phyloP scores from a whole-genome alignment of 2,329 filamentous ascomycete genomes.

The Pestalotiopsis sp. region DNA sequence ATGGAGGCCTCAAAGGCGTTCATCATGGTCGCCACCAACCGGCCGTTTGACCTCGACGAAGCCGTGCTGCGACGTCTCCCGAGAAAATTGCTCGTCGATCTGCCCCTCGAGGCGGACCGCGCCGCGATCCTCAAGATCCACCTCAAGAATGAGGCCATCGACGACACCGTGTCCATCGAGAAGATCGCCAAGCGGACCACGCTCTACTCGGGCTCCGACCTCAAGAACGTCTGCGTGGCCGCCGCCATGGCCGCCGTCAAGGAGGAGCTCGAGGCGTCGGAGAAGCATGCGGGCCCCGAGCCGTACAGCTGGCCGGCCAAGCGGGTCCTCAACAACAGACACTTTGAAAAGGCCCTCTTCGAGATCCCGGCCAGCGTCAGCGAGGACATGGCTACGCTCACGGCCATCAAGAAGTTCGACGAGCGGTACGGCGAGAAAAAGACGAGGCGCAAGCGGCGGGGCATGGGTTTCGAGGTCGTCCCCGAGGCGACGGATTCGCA shows the following conservation, averaged over 20 bases:
- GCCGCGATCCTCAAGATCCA: conserved; percentile 71
- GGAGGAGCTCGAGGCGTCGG: conserved; percentile 59
- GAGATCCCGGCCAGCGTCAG: conserved; percentile 92
- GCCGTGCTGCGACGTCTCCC: conserved; percentile 78
- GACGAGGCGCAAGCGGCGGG: conserved; percentile 55
- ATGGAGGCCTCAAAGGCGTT: conserved; percentile 81
- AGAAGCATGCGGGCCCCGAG: conserved; percentile 35
- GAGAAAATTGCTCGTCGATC: conserved; percentile 70
- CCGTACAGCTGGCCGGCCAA: conserved; percentile 65
- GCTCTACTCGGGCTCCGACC: conserved; percentile 79
- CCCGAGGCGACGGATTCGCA: conserved; percentile 38
- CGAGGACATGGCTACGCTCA: conserved; percentile 87
- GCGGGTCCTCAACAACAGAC: conserved; percentile 63
- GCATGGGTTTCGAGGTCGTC: conserved; percentile 60
- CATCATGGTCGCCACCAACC: conserved; percentile 97
- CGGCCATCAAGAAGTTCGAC: conserved; percentile 90
- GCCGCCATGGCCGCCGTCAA: conserved; percentile 78
- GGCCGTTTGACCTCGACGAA: conserved; percentile 92
- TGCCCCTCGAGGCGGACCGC: conserved; percentile 67
- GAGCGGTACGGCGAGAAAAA: conserved; percentile 88
- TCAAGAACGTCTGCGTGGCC: conserved; percentile 80
- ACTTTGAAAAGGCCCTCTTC: conserved; percentile 83
- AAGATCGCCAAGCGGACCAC: conserved; percentile 67
- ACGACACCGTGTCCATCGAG: conserved; percentile 59
- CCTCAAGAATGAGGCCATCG: conserved; percentile 66